These are phyloP conservation scores for Beta corolliflora DNA, from an alignment of 179 eudicot species.

Conservation along the genomic window DNA sequence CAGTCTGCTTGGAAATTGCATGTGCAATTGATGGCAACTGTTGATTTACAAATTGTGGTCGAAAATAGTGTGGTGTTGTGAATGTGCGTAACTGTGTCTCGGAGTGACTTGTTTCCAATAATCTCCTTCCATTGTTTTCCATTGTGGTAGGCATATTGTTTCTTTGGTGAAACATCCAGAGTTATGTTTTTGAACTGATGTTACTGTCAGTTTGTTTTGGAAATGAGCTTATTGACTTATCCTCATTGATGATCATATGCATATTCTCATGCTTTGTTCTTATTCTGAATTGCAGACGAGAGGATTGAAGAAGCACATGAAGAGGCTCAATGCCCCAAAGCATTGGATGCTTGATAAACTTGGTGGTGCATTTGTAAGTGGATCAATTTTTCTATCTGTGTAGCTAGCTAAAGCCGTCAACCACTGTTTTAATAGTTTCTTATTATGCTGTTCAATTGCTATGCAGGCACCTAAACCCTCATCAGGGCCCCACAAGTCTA, in stretches of 20 bases:
- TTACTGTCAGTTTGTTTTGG: not conserved
- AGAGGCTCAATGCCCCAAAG: slow-evolving; percentile 71
- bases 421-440: not conserved
- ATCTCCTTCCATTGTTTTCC: not conserved
- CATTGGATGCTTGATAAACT: slow-evolving; percentile 65
- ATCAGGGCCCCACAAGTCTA: slow-evolving; percentile 64
- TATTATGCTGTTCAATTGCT: not conserved
- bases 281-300: slow-evolving; percentile 37
- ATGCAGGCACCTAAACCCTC: slow-evolving; percentile 70
- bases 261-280: not conserved
- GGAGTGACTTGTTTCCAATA: not conserved
- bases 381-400: no score
- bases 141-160: no score
- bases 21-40: not conserved
- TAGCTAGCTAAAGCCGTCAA: not conserved
- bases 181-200: no score
- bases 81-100: not conserved
- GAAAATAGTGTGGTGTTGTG: not conserved
- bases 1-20: not conserved
- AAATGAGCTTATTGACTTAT: not conserved
- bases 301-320: slow-evolving; percentile 66
- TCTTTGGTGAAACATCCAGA: not conserved
- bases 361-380: slow-evolving; percentile 65
- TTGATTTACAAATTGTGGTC: not conserved
- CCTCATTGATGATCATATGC: not conserved